Evolutionary conservation across 345 rosid species (phyloP).

Genomic region (Camelina neglecta): DNA sequence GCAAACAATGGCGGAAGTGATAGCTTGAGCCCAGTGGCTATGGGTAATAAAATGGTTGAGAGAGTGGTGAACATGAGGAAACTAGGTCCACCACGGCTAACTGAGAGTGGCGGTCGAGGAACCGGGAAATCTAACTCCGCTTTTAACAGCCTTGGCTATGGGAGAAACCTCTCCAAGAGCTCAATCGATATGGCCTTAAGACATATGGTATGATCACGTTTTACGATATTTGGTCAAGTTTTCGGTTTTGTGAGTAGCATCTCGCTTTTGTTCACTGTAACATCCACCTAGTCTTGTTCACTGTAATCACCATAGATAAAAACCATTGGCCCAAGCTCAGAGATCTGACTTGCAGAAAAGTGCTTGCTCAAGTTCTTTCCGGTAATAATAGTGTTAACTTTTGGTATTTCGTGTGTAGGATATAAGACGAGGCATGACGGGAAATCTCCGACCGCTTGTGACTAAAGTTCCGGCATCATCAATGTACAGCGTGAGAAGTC

Average conservation of each 20-base stretch:
- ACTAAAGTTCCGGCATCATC: conserved; percentile 79
- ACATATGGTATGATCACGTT: conserved; percentile 65
- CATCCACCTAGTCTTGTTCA: background rate
- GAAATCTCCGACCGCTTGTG: conserved; percentile 67
- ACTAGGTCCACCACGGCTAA: conserved; percentile 70
- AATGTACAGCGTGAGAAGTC: conserved; percentile 75
- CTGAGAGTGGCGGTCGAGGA: conserved; percentile 43
- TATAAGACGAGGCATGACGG: conserved; percentile 71
- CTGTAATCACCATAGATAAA: background rate
- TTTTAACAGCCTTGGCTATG: conserved; percentile 71
- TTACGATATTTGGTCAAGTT: background rate
- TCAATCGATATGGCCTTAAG: conserved; percentile 92
- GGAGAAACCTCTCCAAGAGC: conserved; percentile 81
- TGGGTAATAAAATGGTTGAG: conserved; percentile 89
- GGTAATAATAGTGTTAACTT: background rate
- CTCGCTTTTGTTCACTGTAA: background rate
- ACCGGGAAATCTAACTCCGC: conserved; percentile 43
- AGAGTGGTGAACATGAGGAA: conserved; percentile 92
- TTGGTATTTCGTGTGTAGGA: conserved; percentile 53
- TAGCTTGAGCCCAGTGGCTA: conserved; percentile 66
- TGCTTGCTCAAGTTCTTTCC: background rate
- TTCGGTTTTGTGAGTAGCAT: background rate
- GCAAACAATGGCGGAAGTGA: conserved; percentile 47
- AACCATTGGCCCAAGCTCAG: background rate
- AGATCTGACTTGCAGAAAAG: background rate